Evolutionary conservation across 805 yeast genomes (phyloP), one percentile per base, ranked within the genome.

Genomic region (Pichia nanzhaoensis): DNA sequence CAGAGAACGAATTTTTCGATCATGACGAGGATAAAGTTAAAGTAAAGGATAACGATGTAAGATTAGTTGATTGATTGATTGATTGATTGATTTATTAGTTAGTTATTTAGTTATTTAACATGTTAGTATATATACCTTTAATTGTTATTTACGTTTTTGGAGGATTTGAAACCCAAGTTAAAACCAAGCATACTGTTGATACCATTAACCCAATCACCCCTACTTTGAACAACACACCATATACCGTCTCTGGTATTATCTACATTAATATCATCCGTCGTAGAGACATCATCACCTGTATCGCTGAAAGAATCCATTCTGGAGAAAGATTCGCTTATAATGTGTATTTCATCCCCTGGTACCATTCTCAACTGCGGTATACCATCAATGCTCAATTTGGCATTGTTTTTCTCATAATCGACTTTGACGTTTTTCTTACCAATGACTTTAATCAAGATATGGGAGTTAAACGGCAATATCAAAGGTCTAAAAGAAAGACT

Each of bases 151-250:
- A 22, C 4, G 20, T 38, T 20, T 22, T 41, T 46, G 7, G 48
- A 27, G 32, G 44, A 41, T 55, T 82, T 81, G 61, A 90, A 90
- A 44, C 88, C 76, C 12, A 89, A 80, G 60, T 90, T 90, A 71
- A 90, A 90, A 2, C 97, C 96, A 37, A 90, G 65, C 47, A 90
- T 71, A 54, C 86, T 90, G 57, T 90, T 91, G 45, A 91, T 80
- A 30, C 95, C 95, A 47, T 75, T 76, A 2, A 90, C 89, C 98
- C 98, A 91, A 59, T 91, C 97, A 52, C 84, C 82, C 50, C 82
- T 87, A 7, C 82, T 73, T 48, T 80, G 74, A 0, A 95, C 86
- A 3, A 91, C 82, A 64, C 97, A 90, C 81, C 93, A 89, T 14
- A 90, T 80, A 1, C 96, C 95, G 13, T 72, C 67, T 18, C 64